These are phyloP conservation scores for Pseudogymnoascus verrucosus DNA, from an alignment of 2,329 filamentous ascomycete genomes.

Conservation along the genomic window DNA sequence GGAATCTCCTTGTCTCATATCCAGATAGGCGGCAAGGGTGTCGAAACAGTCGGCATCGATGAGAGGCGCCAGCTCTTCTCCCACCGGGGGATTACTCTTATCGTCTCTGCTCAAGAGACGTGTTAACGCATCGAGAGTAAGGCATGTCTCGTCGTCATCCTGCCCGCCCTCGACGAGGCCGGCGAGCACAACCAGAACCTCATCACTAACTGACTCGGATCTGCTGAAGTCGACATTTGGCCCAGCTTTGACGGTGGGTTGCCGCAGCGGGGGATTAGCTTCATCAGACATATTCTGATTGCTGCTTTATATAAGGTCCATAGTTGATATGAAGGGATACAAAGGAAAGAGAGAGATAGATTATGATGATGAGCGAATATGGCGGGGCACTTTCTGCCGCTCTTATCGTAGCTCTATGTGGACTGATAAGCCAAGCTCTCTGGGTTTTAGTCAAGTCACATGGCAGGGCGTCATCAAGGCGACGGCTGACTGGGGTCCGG, in stretches of 20 bases:
- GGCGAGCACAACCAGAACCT: slow-evolving; percentile 52
- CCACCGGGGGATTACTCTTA: slow-evolving; percentile 17
- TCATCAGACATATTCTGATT: slow-evolving; percentile 6
- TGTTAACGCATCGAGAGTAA: slow-evolving; percentile 50
- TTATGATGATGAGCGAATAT: slow-evolving; percentile 6
- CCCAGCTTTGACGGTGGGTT: slow-evolving; percentile 16
- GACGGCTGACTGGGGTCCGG: slow-evolving; percentile 3
- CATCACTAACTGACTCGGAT: slow-evolving; percentile 52
- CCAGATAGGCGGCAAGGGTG: slow-evolving; percentile 76
- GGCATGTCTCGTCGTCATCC: slow-evolving; percentile 65
- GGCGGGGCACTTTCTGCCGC: slow-evolving; percentile 6
- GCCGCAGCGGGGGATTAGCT: neutral
- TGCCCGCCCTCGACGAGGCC: slow-evolving; percentile 85
- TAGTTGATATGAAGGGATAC: neutral
- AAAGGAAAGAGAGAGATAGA: neutral
- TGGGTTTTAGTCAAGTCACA: neutral
- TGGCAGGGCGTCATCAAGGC: slow-evolving; percentile 6
- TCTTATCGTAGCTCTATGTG: slow-evolving; percentile 1
- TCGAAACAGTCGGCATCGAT: slow-evolving; percentile 72
- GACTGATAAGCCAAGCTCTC: slow-evolving; percentile 6
- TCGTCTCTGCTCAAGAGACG: slow-evolving; percentile 51
- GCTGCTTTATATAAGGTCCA: slow-evolving; percentile 3
- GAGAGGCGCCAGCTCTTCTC: slow-evolving; percentile 47
- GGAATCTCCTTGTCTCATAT: slow-evolving; percentile 67
- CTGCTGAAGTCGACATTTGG: slow-evolving; percentile 9